Evolutionary conservation across 306 rosid species (phyloP).

Genomic region (Sindora glabra): DNA sequence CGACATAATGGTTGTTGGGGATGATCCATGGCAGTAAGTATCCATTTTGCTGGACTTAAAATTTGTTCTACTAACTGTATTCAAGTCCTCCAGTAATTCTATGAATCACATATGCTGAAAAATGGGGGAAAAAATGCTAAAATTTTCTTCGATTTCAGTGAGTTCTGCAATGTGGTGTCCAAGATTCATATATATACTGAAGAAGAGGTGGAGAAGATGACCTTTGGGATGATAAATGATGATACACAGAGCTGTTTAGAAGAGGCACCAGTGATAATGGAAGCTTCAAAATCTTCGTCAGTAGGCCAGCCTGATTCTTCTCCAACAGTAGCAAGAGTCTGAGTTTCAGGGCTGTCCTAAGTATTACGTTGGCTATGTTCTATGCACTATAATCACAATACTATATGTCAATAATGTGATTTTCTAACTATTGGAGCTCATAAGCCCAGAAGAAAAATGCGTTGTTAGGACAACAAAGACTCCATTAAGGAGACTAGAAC

Average conservation of each 20-base stretch:
- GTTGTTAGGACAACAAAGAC: background rate
- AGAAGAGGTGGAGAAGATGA: slow-evolving; percentile 98
- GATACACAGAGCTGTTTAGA: slow-evolving; percentile 90
- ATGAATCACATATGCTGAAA: too few relatives aligned
- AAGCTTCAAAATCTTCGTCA: slow-evolving; percentile 82
- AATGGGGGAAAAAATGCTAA: background rate
- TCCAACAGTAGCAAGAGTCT: slow-evolving; percentile 57
- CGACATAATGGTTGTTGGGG: slow-evolving; percentile 96
- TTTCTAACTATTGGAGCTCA: background rate
- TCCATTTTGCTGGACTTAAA: slow-evolving; percentile 3
- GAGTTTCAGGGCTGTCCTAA: slow-evolving; percentile 16
- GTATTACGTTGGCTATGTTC: slow-evolving; percentile 11
- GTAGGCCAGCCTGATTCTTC: slow-evolving; percentile 89
- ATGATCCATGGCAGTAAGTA: slow-evolving; percentile 94
- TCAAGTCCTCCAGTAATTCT: too few relatives aligned
- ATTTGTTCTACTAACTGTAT: too few relatives aligned
- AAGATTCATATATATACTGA: slow-evolving; percentile 76
- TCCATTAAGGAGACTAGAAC: background rate
- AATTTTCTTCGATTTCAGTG: slow-evolving; percentile 38
- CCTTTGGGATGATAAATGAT: slow-evolving; percentile 59
- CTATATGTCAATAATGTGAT: slow-evolving; percentile 2
- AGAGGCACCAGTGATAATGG: slow-evolving; percentile 57
- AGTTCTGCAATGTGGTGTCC: slow-evolving; percentile 70
- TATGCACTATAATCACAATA: slow-evolving; percentile 13
- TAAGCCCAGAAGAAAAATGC: slow-evolving; percentile 14